A percentile compares a stretch with the other conserved stretches of the same genome.
phyloP scores from a whole-genome alignment of 192 early-diverging fungal species.

The Dissophora ornata region DNA sequence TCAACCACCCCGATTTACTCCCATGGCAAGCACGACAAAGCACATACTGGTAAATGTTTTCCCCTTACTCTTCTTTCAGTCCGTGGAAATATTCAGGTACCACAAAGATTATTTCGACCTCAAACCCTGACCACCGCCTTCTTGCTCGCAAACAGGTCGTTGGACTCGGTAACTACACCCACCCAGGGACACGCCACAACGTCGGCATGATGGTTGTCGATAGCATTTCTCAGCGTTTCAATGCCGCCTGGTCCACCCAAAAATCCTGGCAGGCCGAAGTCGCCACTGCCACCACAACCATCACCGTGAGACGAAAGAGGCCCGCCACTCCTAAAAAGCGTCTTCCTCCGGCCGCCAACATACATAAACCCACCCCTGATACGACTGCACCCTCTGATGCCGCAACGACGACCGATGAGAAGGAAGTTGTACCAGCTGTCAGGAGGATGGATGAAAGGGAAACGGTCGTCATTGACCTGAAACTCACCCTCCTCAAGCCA shows the following conservation, averaged over 20 bases:
- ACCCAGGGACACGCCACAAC: slow-evolving; percentile 76
- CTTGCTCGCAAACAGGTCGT: slow-evolving; percentile 58
- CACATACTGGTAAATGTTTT: slow-evolving; percentile 21
- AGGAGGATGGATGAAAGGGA: not conserved
- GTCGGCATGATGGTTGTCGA: slow-evolving; percentile 80
- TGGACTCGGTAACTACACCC: slow-evolving; percentile 77
- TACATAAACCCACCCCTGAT: not conserved
- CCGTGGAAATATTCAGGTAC: too few relatives aligned
- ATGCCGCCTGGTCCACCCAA: slow-evolving; percentile 57
- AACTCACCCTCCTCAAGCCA: slow-evolving; percentile 72
- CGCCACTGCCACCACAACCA: slow-evolving; percentile 24
- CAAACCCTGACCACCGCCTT: not conserved
- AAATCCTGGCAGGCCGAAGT: slow-evolving; percentile 41
- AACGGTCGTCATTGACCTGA: slow-evolving; percentile 36
- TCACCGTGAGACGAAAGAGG: slow-evolving; percentile 23
- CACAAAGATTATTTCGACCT: too few relatives aligned
- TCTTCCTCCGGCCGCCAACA: not conserved
- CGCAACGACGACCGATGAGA: too few relatives aligned
- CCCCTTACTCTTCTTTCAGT: too few relatives aligned
- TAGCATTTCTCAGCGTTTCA: slow-evolving; percentile 56
- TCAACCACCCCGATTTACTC: not conserved
- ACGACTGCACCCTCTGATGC: too few relatives aligned
- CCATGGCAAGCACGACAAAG: slow-evolving; percentile 12
- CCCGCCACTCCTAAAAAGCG: slow-evolving; percentile 1
- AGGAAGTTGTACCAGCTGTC: not conserved